Evolutionary conservation across 768 basidiomycete species (phyloP), one percentile per base, ranked within the genome.

Genomic region (Leccinum pellstonianum): DNA sequence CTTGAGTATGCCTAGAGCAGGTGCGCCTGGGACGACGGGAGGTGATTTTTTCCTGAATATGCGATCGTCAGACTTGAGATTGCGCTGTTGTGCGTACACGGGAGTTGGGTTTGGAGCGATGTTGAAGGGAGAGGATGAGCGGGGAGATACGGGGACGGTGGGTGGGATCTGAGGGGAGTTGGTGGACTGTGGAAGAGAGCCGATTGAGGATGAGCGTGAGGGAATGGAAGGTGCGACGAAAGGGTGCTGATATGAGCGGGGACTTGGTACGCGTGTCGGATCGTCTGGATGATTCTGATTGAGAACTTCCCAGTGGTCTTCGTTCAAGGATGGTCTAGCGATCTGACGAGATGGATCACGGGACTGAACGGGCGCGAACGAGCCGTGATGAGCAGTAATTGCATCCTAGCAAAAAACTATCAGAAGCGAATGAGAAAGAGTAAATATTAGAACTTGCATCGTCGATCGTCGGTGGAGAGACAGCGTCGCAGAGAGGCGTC

Each of bases 181-280:
- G 29, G 73, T 75, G 2, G 60, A 57, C 15, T 78, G 79, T 1
- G 80, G 78, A 0, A 83, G 68, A 1, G 83, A 84, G 31, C 74
- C 75, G 56, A 82, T 77, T 0, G 83, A 85, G 1, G 82, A 81
- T 0, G 81, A 77, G 38, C 82, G 79, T n/a, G 83, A 82, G 12
- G 77, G 75, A 6, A 71, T 73, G 57, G 64, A 70, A 27, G 68
- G 72, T 54, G 57, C 67, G 3, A 66, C 46, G 55, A 71, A 72
- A 21, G 68, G 64, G n/a, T 69, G 70, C 25, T 71, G 71, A 35
- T 64, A 61, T 0, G 68, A 33, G 31, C 63, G 63, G 6, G 70
- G 70, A 55, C 63, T 73, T 47, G 66, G 63, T 0, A 60, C 63
- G 55, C 52, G 68, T 8, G 19, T 9, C n/a, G 56, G 12, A 33